A percentile compares a stretch with the other conserved stretches of the same genome.
Conservation (phyloP, 106 monocot genomes). For the Dioscorea zingiberensis region DNA sequence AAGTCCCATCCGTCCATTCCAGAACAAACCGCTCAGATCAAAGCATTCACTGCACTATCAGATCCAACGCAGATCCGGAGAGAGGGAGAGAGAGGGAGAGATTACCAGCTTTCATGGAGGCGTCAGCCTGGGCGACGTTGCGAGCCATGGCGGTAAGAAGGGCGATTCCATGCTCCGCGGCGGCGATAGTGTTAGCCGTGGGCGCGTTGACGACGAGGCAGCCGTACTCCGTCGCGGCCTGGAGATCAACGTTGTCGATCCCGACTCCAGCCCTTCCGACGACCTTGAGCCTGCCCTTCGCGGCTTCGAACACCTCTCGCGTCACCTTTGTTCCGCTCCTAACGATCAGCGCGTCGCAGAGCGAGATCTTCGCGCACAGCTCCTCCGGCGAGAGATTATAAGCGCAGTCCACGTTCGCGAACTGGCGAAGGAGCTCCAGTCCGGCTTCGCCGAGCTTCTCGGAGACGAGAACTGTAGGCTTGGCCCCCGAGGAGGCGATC, state of each 20-base stretch:
- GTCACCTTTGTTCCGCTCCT: constrained; percentile 88
- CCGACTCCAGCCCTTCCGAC: constrained; percentile 92
- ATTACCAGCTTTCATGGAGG: constrained; percentile 86
- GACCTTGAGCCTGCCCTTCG: constrained; percentile 75
- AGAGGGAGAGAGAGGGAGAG: neutral
- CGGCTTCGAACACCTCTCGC: constrained; percentile 86
- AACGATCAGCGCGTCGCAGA: constrained; percentile 83
- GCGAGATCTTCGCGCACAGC: constrained; percentile 63
- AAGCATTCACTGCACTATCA: too few relatives aligned
- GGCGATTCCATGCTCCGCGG: constrained; percentile 93
- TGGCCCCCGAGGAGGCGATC: neutral
- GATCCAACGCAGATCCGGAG: too few relatives aligned
- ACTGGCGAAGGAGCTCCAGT: constrained; percentile 44
- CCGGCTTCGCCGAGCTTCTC: constrained; percentile 87
- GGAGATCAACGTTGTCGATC: constrained; percentile 96
- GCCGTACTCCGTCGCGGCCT: constrained; percentile 86
- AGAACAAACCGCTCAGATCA: too few relatives aligned
- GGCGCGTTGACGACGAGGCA: constrained; percentile 96
- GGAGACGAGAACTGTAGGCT: constrained; percentile 73
- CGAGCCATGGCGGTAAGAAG: constrained; percentile 81
- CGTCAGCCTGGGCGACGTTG: constrained; percentile 78
- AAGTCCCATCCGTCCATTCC: constrained; percentile 1
- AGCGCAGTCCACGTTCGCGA: constrained; percentile 76
- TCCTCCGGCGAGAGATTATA: constrained; percentile 74
- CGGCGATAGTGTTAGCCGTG: constrained; percentile 83